Evolutionary conservation across 2,329 filamentous ascomycete genomes (phyloP), one percentile per base, ranked within the genome.

Genomic region (Aspergillus brasiliensis): DNA sequence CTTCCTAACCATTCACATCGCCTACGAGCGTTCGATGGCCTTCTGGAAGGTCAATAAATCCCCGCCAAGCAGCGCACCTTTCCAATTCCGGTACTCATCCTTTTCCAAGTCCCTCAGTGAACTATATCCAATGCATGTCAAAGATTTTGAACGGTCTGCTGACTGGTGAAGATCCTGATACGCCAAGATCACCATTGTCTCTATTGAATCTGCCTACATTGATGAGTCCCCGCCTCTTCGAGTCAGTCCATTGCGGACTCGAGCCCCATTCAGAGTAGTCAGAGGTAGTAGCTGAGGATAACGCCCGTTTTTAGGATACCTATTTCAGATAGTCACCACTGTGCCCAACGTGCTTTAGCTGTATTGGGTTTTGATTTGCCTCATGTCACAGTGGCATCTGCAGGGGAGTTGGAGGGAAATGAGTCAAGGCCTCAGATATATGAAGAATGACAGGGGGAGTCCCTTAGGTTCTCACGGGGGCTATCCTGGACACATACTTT

Each of bases 11-110:
- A 44, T 38, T 28, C 49, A 52, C 28, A 38, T 15, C 49, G 17
- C 5, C 27, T 54, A 11, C 21, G 37, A 38, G 51, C 48, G 47
- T 61, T 64, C 58, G 49, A 61, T 44, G 57, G 42, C 46, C 51
- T 66, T 65, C 65, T 64, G 51, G 62, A 67, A 64, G 49, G 15
- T 25, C 17, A 47, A 31, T 51, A 57, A 57, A 58, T 58, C 38
- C 44, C 46, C 53, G 37, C 56, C 42, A 57, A 47, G 44, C 34
- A 28, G 58, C 46, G 58, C 34, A 42, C 54, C 54, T 62, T 58
- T 8, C 61, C 58, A 55, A 34, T 55, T 65, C 46, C 61, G 63
- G 57, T 25, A 19, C 8, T 10, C 23, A 19, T 49, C 25, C 25
- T 49, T 27, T 25, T n/a, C 15, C 46, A 48, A 11, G 25, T n/a